Conservation (phyloP, 805 yeast genomes). For the Pichia kluyveri region DNA sequence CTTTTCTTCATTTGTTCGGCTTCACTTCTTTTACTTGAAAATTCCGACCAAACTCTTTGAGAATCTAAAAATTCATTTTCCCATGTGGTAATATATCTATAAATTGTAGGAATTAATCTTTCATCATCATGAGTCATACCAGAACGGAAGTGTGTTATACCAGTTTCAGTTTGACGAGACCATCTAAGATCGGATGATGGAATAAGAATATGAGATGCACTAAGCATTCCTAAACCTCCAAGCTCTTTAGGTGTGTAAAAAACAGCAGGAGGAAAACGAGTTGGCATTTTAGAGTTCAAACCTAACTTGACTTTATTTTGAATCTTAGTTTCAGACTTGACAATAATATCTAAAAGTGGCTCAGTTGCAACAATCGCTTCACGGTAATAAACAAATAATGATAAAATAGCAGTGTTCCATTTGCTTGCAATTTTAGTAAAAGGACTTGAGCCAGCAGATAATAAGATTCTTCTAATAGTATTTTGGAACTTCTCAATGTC, state of each 20-base stretch:
- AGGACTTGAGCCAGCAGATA: conserved; percentile 94
- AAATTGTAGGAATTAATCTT: conserved; percentile 83
- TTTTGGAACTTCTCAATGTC: conserved; percentile 76
- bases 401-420: conserved; percentile 89
- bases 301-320: conserved; percentile 95
- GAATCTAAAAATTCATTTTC: conserved; percentile 93
- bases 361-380: conserved; percentile 89
- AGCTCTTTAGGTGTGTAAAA: conserved; percentile 95
- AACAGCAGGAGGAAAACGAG: conserved; percentile 97
- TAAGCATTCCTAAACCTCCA: conserved; percentile 96
- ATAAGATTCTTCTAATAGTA: conserved; percentile 77
- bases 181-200: conserved; percentile 89
- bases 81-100: conserved; percentile 91
- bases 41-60: conserved; percentile 96
- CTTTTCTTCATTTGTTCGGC: conserved; percentile 81
- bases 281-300: conserved; percentile 95
- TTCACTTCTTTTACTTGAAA: conserved; percentile 80
- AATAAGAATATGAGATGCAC: conserved; percentile 92
- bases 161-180: conserved; percentile 91
- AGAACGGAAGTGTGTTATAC: conserved; percentile 86
- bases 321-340: conserved; percentile 84
- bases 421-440: conserved; percentile 89
- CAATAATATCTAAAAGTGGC: conserved; percentile 67
- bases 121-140: conserved; percentile 84
- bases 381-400: conserved; percentile 82